A percentile compares a stretch with the other conserved stretches of the same genome.
Conservation (phyloP, 306 rosid species). For the Crataegus laevigata region DNA sequence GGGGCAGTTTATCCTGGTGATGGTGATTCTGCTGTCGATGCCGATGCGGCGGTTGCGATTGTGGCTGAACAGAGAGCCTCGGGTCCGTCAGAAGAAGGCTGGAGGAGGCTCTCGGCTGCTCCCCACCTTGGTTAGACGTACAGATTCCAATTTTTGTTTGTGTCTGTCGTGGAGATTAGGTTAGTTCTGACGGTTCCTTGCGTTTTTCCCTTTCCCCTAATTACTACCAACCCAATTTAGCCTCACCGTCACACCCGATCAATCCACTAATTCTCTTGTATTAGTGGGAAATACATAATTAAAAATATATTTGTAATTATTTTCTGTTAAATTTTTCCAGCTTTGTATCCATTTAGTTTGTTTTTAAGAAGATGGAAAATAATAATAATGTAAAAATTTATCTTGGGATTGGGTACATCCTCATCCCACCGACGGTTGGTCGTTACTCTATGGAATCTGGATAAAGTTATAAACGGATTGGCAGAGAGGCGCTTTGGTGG, state of each 20-base stretch:
- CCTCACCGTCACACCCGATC: background rate
- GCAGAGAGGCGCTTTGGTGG: too few species aligned
- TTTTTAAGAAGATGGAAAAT: too few species aligned
- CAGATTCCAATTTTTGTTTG: constrained; percentile 32
- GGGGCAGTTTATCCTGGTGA: background rate
- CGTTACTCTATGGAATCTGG: too few species aligned
- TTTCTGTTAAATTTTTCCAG: too few species aligned
- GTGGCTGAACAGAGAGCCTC: constrained; percentile 4
- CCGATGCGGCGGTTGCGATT: background rate
- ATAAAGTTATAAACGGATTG: too few species aligned
- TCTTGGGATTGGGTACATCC: too few species aligned
- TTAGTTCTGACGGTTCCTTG: background rate
- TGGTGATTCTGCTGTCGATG: background rate
- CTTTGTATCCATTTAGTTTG: too few species aligned
- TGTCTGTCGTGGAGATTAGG: background rate
- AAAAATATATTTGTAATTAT: background rate
- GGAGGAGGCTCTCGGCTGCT: constrained; percentile 38
- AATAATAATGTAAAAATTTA: too few species aligned
- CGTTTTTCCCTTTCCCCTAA: background rate
- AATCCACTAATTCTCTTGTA: background rate
- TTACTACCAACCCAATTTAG: background rate
- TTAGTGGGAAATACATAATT: background rate
- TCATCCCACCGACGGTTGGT: too few species aligned
- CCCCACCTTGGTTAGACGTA: constrained; percentile 13
- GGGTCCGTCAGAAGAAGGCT: constrained; percentile 5